These are phyloP conservation scores for Lophiotrema nucula DNA, from an alignment of 495 filamentous ascomycete species.

Conservation along the genomic window DNA sequence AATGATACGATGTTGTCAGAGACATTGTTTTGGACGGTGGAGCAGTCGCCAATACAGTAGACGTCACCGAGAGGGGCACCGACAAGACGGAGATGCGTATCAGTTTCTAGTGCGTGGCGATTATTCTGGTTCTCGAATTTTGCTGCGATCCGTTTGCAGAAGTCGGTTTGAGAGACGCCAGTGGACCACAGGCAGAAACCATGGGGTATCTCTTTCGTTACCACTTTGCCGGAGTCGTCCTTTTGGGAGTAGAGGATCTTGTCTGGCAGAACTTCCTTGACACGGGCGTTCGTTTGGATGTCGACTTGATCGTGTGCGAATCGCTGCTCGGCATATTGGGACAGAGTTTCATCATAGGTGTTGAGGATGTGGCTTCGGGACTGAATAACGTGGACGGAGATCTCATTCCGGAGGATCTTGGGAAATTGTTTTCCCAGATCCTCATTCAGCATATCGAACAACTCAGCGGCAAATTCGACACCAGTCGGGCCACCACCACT, in stretches of 20 bases:
- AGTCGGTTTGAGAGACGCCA: slow-evolving; percentile 80
- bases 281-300: slow-evolving; percentile 85
- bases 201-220: slow-evolving; percentile 91
- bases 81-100: slow-evolving; percentile 86
- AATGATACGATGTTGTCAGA: slow-evolving; percentile 84
- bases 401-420: slow-evolving; percentile 86
- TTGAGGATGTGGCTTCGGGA: slow-evolving; percentile 92
- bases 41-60: slow-evolving; percentile 96
- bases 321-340: slow-evolving; percentile 84
- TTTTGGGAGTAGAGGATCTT: slow-evolving; percentile 86
- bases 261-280: slow-evolving; percentile 81
- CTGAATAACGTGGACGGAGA: slow-evolving; percentile 96
- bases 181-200: slow-evolving; percentile 99
- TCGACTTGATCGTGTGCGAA: slow-evolving; percentile 90
- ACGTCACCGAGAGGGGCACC: slow-evolving; percentile 93
- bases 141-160: slow-evolving; percentile 69
- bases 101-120: slow-evolving; percentile 88
- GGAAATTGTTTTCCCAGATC: slow-evolving; percentile 84
- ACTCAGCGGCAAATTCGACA: slow-evolving; percentile 94
- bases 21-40: slow-evolving; percentile 94
- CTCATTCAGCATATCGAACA: slow-evolving; percentile 95
- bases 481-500: slow-evolving; percentile 95
- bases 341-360: slow-evolving; percentile 95
- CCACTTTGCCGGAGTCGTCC: slow-evolving; percentile 62
- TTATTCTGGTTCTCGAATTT: slow-evolving; percentile 77